Evolutionary conservation across 257 asterid genomes (phyloP), one percentile per base, ranked within the genome.

Genomic region (Plantago elongata): DNA sequence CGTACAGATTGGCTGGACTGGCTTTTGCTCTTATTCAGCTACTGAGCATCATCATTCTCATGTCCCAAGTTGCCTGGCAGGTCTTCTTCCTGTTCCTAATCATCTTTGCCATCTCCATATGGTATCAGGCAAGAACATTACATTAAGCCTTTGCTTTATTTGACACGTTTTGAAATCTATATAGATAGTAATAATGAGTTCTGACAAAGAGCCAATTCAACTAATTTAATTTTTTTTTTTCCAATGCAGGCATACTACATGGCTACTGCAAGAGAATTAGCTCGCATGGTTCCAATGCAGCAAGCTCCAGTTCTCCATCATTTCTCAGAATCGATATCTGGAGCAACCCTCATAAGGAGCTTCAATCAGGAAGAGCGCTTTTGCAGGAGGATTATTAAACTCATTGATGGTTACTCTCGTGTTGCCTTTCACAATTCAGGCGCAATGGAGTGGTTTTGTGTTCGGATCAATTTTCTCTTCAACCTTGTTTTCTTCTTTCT

Each of bases 371-470:
- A 81, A 60, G 68, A 54, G 57, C 84, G 91, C 5, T 89, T 86
- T 68, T 71, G 77, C 66, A 61, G 72, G 40, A 84, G 50, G 68
- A 86, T 61, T 49, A 51, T 76, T 14, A 63, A 67, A 5, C 89
- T 82, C 62, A 72, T 83, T 5, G 87, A 89, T 69, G 77, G 81
- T 34, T 89, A 89, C 69, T 86, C 97, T 57, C 86, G 89, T 11
- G 91, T 82, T 50, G 75, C 86, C 59, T 89, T 89, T 57, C 72
- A 80, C 73, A 89, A 86, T 69, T 76, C 84, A 7, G 89, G 91
- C 2, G 77, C 95, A 13, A 89, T 89, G 94, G 97, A 89, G 61
- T 89, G 97, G 97, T 87, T 89, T 13, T 84, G 91, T 72, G 86
- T 77, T 49, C 78, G 95, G 52, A 82, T 89, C 45, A 89, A 89